Evolutionary conservation across 805 yeast species (phyloP).

Genomic region (Kodamaea sagamina): DNA sequence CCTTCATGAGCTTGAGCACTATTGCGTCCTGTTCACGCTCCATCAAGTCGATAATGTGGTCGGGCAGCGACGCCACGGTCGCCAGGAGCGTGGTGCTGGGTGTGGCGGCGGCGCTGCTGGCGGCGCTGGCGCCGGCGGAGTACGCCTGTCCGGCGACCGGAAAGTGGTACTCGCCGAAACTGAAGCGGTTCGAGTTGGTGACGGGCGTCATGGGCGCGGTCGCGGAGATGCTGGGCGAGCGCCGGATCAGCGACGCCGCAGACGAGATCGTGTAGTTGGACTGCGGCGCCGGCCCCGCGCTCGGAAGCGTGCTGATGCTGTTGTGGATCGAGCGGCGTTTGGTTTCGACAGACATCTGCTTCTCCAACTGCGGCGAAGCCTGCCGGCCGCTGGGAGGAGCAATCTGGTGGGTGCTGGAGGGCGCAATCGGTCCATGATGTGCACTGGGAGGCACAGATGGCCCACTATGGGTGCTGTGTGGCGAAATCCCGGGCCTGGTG

Average conservation of each 20-base stretch:
- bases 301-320: constrained; percentile 9
- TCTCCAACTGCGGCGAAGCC: constrained; percentile 11
- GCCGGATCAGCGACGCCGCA: constrained; percentile 11
- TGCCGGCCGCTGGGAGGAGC: background rate
- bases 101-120: no score
- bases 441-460: no score
- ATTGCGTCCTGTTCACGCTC: constrained; percentile 78
- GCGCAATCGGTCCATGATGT: background rate
- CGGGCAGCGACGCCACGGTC: constrained; percentile 20
- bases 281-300: background rate
- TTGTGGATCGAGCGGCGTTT: constrained; percentile 8
- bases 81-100: constrained; percentile 2
- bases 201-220: constrained; percentile 5
- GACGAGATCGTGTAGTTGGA: constrained; percentile 14
- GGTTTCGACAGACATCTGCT: constrained; percentile 5
- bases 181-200: constrained; percentile 12
- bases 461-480: constrained; percentile 1
- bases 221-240: constrained; percentile 16
- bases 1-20: constrained; percentile 64
- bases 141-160: no score
- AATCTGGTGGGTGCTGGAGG: background rate
- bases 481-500: constrained; percentile 1
- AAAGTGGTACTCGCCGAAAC: constrained; percentile 14
- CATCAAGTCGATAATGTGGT: constrained; percentile 58
- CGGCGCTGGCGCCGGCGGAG: background rate